Evolutionary conservation across 495 filamentous ascomycete genomes (phyloP).

Genomic region (Penicillium tannophilum): DNA sequence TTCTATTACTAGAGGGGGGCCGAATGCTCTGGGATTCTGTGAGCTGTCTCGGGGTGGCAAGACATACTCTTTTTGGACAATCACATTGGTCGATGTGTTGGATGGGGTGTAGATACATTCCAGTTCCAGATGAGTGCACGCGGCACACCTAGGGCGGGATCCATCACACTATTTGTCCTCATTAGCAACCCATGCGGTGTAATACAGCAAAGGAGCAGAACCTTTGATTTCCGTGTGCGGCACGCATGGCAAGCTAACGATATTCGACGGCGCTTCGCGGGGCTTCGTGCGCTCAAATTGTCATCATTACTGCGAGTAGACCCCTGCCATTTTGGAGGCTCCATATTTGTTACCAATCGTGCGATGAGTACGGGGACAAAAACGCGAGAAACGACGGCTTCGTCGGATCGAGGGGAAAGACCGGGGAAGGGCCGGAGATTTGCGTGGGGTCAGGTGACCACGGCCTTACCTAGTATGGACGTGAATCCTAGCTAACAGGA

Average conservation of each 20-base stretch:
- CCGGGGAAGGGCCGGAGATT: not conserved
- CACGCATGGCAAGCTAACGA: constrained; percentile 1
- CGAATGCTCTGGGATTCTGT: too few relatives aligned
- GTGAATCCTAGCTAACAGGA: too few relatives aligned
- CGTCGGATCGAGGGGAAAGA: not conserved
- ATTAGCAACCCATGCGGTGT: too few relatives aligned
- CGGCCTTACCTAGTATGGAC: too few relatives aligned
- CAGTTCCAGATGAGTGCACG: not conserved
- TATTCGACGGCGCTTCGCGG: not conserved
- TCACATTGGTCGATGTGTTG: not conserved
- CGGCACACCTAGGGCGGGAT: not conserved
- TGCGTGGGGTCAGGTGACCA: not conserved
- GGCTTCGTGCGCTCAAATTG: not conserved
- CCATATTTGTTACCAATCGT: not conserved
- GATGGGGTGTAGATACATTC: constrained; percentile 5
- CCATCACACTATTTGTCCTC: not conserved
- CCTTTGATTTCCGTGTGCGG: constrained; percentile 1
- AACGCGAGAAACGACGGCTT: not conserved
- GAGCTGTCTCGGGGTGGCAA: not conserved
- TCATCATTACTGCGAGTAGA: not conserved
- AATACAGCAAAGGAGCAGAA: too few relatives aligned
- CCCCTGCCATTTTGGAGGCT: not conserved
- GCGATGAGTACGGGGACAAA: not conserved
- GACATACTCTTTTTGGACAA: not conserved
- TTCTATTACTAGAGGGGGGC: too few relatives aligned